phyloP scores from a whole-genome alignment of 2,329 filamentous ascomycete genomes.

The Paradendryphiella salina region DNA sequence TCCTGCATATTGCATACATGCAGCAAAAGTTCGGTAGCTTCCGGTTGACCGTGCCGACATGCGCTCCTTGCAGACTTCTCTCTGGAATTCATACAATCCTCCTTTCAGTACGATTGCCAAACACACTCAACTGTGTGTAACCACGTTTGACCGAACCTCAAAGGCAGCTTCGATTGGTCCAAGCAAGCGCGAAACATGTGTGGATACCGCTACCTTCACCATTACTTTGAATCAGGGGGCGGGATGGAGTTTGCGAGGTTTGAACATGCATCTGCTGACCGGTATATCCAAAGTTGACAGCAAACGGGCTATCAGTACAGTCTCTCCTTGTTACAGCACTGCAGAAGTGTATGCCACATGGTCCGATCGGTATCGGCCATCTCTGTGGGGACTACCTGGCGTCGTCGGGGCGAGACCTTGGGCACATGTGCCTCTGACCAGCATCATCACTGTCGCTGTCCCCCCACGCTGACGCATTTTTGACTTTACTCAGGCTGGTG shows the following conservation, averaged over 20 bases:
- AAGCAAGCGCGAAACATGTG: slow-evolving; percentile 20
- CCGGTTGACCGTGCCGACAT: slow-evolving; percentile 35
- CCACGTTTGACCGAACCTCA: slow-evolving; percentile 20
- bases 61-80: slow-evolving; percentile 15
- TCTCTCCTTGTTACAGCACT: background rate
- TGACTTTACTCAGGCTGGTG: slow-evolving; percentile 9
- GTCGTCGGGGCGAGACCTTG: background rate
- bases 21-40: slow-evolving; percentile 40
- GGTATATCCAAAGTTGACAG: slow-evolving; percentile 10
- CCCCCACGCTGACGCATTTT: slow-evolving; percentile 3
- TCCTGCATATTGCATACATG: slow-evolving; percentile 38
- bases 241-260: slow-evolving; percentile 15
- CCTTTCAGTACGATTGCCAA: slow-evolving; percentile 30
- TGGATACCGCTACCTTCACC: slow-evolving; percentile 2
- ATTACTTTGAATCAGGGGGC: slow-evolving; percentile 21
- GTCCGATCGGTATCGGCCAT: background rate
- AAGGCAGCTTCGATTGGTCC: slow-evolving; percentile 22
- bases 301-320: slow-evolving; percentile 15
- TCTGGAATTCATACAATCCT: slow-evolving; percentile 37
- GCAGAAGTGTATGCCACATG: background rate
- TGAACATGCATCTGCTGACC: slow-evolving; percentile 23
- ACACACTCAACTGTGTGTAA: slow-evolving; percentile 33
- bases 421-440: background rate
- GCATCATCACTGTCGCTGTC: background rate
- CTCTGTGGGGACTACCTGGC: background rate